Evolutionary conservation across 2,329 filamentous ascomycete genomes (phyloP), one percentile per base, ranked within the genome.

Genomic region (Pseudogymnoascus pannorum): DNA sequence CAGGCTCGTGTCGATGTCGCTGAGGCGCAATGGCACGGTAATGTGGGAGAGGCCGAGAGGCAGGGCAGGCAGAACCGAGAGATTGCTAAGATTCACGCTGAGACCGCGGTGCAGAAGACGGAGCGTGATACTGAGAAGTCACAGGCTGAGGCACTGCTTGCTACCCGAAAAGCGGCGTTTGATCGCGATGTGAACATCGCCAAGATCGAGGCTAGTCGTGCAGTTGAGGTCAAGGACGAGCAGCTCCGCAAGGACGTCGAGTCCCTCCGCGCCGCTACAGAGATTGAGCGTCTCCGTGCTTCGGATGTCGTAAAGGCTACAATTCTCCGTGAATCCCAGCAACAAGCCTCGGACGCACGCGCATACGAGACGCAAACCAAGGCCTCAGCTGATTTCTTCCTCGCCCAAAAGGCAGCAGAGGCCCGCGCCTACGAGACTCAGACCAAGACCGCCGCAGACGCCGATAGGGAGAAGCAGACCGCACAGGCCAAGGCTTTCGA

Each of bases 81-180:
- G 70, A 89, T 95, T 42, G 89, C 90, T 68, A 93, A 92, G 78
- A 95, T 95, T 75, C 85, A 92, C 73, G 90, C 91, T 66, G 86
- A 91, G 68, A 95, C 91, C 1, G 89, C 90, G 1, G 89, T 94
- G 1, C 82, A 90, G 64, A 91, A 93, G 77, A 94, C 91, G 0
- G 86, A 93, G 71, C 86, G 90, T 58, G 91, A 93, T 71, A 87
- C 88, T 51, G 89, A 94, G 75, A 90, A 91, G 64, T 88, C 89
- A 2, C 76, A 82, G 54, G 91, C 91, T 44, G 90, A 94, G 71
- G 88, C 90, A 9, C 85, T 86, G 60, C 82, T 95, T 60, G 83
- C 85, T 36, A 90, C 87, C 16, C 81, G 85, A 66, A 86, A 92
- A 74, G 88, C 89, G 1, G 81, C 82, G 59, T 86, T 94, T 62